These are phyloP conservation scores for Isabelozyma rhagii DNA, from an alignment of 805 yeast species.

Conservation along the genomic window DNA sequence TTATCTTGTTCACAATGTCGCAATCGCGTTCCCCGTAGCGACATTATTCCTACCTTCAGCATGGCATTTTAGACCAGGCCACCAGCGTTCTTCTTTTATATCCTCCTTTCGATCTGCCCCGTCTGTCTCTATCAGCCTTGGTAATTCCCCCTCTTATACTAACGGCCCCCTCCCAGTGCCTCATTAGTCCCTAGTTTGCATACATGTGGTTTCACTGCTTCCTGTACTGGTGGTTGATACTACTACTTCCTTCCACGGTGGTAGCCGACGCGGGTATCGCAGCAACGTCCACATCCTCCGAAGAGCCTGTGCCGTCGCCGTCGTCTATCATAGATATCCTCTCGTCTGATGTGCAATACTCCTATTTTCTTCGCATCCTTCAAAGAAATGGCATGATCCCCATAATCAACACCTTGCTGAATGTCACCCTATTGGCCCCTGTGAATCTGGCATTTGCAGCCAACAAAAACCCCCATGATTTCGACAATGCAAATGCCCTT, in stretches of 20 bases:
- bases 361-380: constrained; percentile 55
- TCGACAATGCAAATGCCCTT: constrained; percentile 8
- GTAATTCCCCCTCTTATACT: no score
- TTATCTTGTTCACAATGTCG: no score
- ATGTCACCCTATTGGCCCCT: constrained; percentile 78
- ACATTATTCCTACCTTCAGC: no score
- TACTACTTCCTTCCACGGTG: not conserved
- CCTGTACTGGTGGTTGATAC: not conserved
- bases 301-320: constrained; percentile 21
- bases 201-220: no score
- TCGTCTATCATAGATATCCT: constrained; percentile 63
- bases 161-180: no score
- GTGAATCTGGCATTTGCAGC: constrained; percentile 68
- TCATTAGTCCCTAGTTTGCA: no score
- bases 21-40: no score
- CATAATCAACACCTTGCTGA: constrained; percentile 51
- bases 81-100: no score
- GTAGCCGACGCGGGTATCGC: not conserved
- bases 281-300: constrained; percentile 2
- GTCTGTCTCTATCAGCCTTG: no score
- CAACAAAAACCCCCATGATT: constrained; percentile 1
- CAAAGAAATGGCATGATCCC: constrained; percentile 67
- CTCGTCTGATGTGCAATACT: constrained; percentile 65
- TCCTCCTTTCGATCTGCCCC: no score
- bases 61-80: no score